phyloP scores from a whole-genome alignment of 1,139 yeast species.

The Blastobotrys indianensis region DNA sequence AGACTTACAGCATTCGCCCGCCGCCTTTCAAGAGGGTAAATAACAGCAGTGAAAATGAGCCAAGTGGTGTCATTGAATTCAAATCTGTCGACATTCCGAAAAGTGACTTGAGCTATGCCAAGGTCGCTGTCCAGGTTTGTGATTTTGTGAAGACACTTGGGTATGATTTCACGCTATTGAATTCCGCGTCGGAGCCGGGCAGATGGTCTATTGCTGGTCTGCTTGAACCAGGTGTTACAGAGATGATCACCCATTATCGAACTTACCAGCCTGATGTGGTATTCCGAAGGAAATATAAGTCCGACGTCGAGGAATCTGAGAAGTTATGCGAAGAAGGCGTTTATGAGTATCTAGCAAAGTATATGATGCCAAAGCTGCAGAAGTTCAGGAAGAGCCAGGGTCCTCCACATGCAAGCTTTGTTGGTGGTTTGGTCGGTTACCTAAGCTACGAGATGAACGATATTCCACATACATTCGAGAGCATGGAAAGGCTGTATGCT shows the following conservation, averaged over 20 bases:
- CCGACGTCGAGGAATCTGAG: constrained; percentile 1
- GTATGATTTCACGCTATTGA: constrained; percentile 51
- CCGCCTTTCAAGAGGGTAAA: constrained; percentile 9
- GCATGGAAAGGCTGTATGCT: constrained; percentile 39
- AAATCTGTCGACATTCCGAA: not conserved
- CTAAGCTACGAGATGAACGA: constrained; percentile 65
- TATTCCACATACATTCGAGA: constrained; percentile 39
- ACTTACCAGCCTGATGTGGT: constrained; percentile 20
- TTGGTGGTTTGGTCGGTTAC: constrained; percentile 85
- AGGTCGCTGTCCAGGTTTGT: constrained; percentile 42
- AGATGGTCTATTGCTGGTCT: constrained; percentile 82
- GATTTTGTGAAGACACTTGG: constrained; percentile 33
- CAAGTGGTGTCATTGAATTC: not conserved
- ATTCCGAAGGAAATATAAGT: constrained; percentile 30
- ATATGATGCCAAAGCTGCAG: constrained; percentile 40
- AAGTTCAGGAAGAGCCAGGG: constrained; percentile 23
- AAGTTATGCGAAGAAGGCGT: constrained; percentile 26
- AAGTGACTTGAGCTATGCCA: constrained; percentile 6
- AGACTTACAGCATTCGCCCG: constrained; percentile 26
- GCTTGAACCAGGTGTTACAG: constrained; percentile 48
- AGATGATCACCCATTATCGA: constrained; percentile 61
- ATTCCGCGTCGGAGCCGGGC: constrained; percentile 78
- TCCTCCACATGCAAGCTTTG: constrained; percentile 52
- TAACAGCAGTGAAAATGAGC: not conserved
- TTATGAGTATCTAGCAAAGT: constrained; percentile 48